Conservation (phyloP, 108 stramenopile species). For the Epithemia pelagica region DNA sequence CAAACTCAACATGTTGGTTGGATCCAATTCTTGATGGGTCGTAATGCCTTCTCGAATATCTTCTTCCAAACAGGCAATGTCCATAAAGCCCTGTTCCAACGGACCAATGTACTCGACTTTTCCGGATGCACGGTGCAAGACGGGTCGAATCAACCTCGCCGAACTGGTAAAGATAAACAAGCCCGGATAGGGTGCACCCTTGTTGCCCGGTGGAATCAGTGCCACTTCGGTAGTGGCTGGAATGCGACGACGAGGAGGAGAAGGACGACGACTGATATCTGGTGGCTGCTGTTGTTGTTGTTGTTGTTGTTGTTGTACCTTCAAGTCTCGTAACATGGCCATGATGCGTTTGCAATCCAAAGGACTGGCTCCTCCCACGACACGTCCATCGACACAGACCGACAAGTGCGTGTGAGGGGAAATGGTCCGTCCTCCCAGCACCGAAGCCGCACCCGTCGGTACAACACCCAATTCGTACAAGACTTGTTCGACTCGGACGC, state of each 20-base stretch:
- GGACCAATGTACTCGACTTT: slow-evolving; percentile 91
- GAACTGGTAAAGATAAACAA: slow-evolving; percentile 85
- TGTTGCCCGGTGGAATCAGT: slow-evolving; percentile 58
- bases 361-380: slow-evolving; percentile 56
- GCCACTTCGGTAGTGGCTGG: slow-evolving; percentile 74
- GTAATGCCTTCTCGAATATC: slow-evolving; percentile 83
- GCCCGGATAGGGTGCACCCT: slow-evolving; percentile 90
- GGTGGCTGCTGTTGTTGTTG: too few species aligned
- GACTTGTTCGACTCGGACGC: slow-evolving; percentile 51
- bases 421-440: slow-evolving; percentile 44
- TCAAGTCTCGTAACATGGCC: slow-evolving; percentile 52
- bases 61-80: slow-evolving; percentile 90
- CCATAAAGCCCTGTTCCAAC: slow-evolving; percentile 96
- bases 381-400: slow-evolving; percentile 72
- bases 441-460: slow-evolving; percentile 59
- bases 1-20: slow-evolving; percentile 95
- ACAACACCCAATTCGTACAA: slow-evolving; percentile 62
- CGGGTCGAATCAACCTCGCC: slow-evolving; percentile 88
- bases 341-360: slow-evolving; percentile 63
- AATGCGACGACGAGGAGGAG: slow-evolving; percentile 33
- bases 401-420: slow-evolving; percentile 49
- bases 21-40: slow-evolving; percentile 94
- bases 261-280: too few species aligned
- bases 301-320: slow-evolving; percentile 42
- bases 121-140: slow-evolving; percentile 81